A percentile compares a stretch with the other conserved stretches of the same genome.
Evolutionary conservation across 2,329 filamentous ascomycete species (phyloP).

Genomic region (Diaporthe citriasiana): DNA sequence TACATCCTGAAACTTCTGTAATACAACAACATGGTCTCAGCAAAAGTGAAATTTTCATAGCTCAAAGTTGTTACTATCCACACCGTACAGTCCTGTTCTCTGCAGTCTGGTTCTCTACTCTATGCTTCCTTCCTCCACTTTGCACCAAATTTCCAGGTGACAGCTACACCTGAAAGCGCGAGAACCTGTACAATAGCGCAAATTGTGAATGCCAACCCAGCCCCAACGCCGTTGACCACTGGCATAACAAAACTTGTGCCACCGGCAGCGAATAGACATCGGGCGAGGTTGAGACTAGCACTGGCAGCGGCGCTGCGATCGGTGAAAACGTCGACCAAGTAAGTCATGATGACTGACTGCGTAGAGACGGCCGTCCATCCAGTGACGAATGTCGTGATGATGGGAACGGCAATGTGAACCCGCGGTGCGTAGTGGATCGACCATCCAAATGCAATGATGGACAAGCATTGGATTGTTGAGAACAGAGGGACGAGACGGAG

Average conservation of each 20-base stretch:
- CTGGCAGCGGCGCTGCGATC: slow-evolving; percentile 67
- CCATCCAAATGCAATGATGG: slow-evolving; percentile 67
- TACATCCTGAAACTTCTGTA: too few relatives aligned
- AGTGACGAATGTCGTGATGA: slow-evolving; percentile 61
- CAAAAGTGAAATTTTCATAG: too few relatives aligned
- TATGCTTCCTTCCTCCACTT: neutral
- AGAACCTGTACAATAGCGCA: slow-evolving; percentile 58
- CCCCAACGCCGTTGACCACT: slow-evolving; percentile 65
- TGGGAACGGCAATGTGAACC: slow-evolving; percentile 60
- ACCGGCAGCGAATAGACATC: slow-evolving; percentile 68
- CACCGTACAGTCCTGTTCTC: too few relatives aligned
- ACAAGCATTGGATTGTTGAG: slow-evolving; percentile 47
- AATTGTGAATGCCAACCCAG: slow-evolving; percentile 66
- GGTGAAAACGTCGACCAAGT: slow-evolving; percentile 68
- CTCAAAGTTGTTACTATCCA: too few relatives aligned
- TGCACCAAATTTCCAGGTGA: slow-evolving; percentile 3
- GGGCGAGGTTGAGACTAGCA: slow-evolving; percentile 68
- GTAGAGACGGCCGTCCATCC: slow-evolving; percentile 69
- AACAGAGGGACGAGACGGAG: slow-evolving; percentile 60
- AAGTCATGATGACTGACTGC: slow-evolving; percentile 61
- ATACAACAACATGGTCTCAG: too few relatives aligned
- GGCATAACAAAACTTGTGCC: slow-evolving; percentile 66
- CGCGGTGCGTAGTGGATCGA: slow-evolving; percentile 54
- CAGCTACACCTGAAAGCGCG: neutral
- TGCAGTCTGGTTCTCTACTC: neutral